phyloP scores from a whole-genome alignment of 2,329 filamentous ascomycete species.

The Fusarium kyushuense region DNA sequence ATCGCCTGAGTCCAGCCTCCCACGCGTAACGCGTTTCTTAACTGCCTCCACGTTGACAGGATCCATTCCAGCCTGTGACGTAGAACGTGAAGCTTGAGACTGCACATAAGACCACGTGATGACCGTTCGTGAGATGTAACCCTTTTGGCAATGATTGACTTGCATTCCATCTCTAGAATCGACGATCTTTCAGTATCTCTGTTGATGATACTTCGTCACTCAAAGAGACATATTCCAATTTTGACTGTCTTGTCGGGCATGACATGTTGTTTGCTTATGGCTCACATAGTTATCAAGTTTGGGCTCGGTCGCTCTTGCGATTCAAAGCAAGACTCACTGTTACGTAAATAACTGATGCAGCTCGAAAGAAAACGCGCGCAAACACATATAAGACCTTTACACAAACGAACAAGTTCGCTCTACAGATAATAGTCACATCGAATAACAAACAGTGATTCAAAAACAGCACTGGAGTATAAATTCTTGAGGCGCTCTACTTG shows the following conservation, averaged over 20 bases:
- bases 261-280: no score
- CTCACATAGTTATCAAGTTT: background rate
- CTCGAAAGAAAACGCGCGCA: background rate
- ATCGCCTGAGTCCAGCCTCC: no score
- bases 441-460: background rate
- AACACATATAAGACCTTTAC: background rate
- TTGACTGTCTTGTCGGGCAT: no score
- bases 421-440: background rate
- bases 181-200: background rate
- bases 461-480: background rate
- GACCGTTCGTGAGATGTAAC: accelerated
- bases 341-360: background rate
- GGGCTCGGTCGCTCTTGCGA: background rate
- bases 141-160: background rate
- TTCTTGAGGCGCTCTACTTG: no score
- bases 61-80: no score
- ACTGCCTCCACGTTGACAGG: background rate
- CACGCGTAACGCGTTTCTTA: background rate
- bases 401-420: background rate
- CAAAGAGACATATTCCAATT: no score
- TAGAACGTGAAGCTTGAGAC: no score
- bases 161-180: background rate
- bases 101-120: no score
- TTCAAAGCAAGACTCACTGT: background rate
- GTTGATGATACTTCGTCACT: no score